These are phyloP conservation scores for Ganoderma boninense DNA, from an alignment of 1,284 basidiomycete genomes.

Conservation along the genomic window DNA sequence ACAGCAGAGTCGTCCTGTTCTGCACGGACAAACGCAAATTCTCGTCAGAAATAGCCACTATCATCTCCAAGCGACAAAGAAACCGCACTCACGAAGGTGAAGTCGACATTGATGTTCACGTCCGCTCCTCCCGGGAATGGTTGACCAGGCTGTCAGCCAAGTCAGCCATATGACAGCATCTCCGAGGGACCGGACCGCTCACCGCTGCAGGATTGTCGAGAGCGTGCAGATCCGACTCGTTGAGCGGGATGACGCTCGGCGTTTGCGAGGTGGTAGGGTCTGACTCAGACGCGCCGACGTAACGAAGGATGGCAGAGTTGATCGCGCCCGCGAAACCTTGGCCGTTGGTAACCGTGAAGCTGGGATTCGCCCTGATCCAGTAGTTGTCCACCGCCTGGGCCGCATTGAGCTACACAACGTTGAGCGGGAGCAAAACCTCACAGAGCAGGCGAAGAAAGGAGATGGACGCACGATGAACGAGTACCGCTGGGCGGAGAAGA, in stretches of 20 bases:
- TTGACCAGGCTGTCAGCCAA: constrained; percentile 38
- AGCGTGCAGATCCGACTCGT: constrained; percentile 42
- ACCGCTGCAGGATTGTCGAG: constrained; percentile 21
- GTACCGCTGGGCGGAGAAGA: constrained; percentile 50
- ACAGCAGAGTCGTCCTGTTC: constrained; percentile 33
- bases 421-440: too few relatives aligned
- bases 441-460: not conserved
- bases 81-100: constrained; percentile 17
- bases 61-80: not conserved
- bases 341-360: constrained; percentile 34
- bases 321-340: constrained; percentile 46
- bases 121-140: constrained; percentile 39
- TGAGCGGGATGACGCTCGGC: constrained; percentile 29
- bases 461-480: constrained; percentile 38
- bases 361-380: constrained; percentile 41
- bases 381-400: constrained; percentile 33
- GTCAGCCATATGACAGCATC: not conserved
- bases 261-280: constrained; percentile 50
- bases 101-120: constrained; percentile 35
- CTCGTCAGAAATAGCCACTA: not conserved
- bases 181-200: not conserved
- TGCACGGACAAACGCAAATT: constrained; percentile 11
- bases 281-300: constrained; percentile 49
- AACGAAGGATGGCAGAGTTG: constrained; percentile 63
- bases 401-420: constrained; percentile 19